Evolutionary conservation across 2,329 filamentous ascomycete genomes (phyloP), one percentile per base, ranked within the genome.

Genomic region (Coniochaeta pulveracea): DNA sequence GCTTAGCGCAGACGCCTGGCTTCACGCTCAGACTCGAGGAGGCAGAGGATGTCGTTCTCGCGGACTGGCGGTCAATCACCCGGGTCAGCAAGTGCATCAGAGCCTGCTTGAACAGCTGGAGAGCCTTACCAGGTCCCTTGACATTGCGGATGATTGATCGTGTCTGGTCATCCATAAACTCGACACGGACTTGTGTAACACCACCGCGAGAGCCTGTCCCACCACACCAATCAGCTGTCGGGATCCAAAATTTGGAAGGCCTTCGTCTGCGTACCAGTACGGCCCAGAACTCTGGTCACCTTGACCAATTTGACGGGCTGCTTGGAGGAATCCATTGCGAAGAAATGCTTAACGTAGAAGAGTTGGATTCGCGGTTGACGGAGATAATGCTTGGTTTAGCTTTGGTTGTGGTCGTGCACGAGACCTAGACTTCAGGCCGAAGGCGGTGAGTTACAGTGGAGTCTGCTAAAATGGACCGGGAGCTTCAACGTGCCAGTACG

Each of bases 71-170:
- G n/a, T n/a, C n/a, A n/a, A n/a, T n/a, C n/a, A n/a, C n/a, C n/a
- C n/a, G n/a, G n/a, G n/a, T n/a, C n/a, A n/a, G n/a, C n/a, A n/a
- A 11, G 16, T 6, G 26, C 10, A 12, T n/a, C 10, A 19, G 29
- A n/a, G n/a, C n/a, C n/a, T n/a, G n/a, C n/a, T n/a, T n/a, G n/a
- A n/a, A n/a, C n/a, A n/a, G n/a, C n/a, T n/a, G 22, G 22, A 24
- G n/a, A 24, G 39, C 62, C 80, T 64, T 88, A 94, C 88, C 89
- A 72, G 89, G 86, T 64, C 89, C 91, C 84, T 98, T 98, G 72
- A 98, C 91, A 81, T 98, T 98, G 60, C 91, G 85, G 76, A 98
- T 98, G 68, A 98, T 98, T 67, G 78, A 85, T 69, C 89, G 85
- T 66, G 83, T 91, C 59, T 85, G 84, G 72, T 98, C 89, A 72